Evolutionary conservation across 2,329 filamentous ascomycete species (phyloP).

Genomic region (Tolypocladium cylindrosporum): DNA sequence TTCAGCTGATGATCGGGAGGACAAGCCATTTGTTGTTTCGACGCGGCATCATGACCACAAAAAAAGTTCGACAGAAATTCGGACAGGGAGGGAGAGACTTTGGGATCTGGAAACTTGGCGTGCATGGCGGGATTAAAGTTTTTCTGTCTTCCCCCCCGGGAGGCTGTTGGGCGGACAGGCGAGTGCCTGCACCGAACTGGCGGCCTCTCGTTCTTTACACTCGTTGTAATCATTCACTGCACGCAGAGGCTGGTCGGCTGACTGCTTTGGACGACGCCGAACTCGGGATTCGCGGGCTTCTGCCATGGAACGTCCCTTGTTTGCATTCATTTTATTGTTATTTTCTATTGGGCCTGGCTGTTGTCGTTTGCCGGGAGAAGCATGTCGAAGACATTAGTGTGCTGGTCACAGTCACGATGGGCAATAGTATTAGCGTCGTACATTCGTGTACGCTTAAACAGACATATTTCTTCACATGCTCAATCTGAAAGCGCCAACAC

Average conservation of each 20-base stretch:
- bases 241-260: slow-evolving; percentile 26
- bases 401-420: slow-evolving; percentile 20
- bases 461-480: not conserved
- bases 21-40: slow-evolving; percentile 4
- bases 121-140: slow-evolving; percentile 13
- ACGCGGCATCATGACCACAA: slow-evolving; percentile 20
- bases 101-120: slow-evolving; percentile 12
- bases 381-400: slow-evolving; percentile 17
- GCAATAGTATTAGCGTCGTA: slow-evolving; percentile 9
- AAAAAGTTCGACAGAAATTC: slow-evolving; percentile 8
- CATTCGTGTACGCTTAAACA: not conserved
- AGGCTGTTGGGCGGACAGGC: not conserved
- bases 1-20: slow-evolving; percentile 15
- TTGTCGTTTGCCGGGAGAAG: slow-evolving; percentile 18
- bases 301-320: not conserved
- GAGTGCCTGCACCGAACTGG: not conserved
- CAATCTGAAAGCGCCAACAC: too few species aligned
- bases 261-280: slow-evolving; percentile 12
- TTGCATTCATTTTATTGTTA: not conserved
- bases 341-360: slow-evolving; percentile 1
- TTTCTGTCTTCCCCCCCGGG: not conserved
- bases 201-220: slow-evolving; percentile 30
- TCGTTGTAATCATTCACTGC: slow-evolving; percentile 39
- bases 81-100: slow-evolving; percentile 6
- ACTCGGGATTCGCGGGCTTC: not conserved